Conservation (phyloP, 805 yeast species). For the Candida mattraensis region DNA sequence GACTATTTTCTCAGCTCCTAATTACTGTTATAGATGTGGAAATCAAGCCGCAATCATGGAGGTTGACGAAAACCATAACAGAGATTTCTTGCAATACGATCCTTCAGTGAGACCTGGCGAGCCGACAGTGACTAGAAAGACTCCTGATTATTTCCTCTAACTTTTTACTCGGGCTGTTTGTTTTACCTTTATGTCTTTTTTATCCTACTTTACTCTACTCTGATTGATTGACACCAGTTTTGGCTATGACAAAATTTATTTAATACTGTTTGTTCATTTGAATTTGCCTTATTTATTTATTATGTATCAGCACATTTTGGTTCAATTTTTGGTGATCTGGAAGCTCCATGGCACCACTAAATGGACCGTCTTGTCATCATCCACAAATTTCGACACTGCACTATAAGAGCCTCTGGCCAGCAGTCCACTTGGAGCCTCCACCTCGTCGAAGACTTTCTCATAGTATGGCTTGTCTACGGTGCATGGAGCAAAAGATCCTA, state of each 20-base stretch:
- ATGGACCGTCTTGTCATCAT: slow-evolving; percentile 79
- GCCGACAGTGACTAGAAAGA: slow-evolving; percentile 94
- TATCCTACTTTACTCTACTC: neutral
- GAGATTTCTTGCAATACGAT: slow-evolving; percentile 92
- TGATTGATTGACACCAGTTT: too few relatives aligned
- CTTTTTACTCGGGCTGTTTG: slow-evolving; percentile 6
- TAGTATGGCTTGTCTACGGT: slow-evolving; percentile 79
- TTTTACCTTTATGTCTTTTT: slow-evolving; percentile 4
- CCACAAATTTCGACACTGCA: slow-evolving; percentile 79
- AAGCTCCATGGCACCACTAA: slow-evolving; percentile 82
- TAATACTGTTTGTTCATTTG: slow-evolving; percentile 13
- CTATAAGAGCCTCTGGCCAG: slow-evolving; percentile 84
- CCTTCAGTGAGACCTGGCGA: slow-evolving; percentile 97
- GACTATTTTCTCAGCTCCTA: slow-evolving; percentile 93
- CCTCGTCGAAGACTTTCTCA: slow-evolving; percentile 64
- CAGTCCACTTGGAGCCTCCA: slow-evolving; percentile 90
- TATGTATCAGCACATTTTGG: too few relatives aligned
- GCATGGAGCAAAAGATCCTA: slow-evolving; percentile 90
- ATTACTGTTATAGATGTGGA: slow-evolving; percentile 96
- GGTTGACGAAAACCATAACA: slow-evolving; percentile 89
- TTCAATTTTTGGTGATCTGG: slow-evolving; percentile 59
- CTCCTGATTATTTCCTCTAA: slow-evolving; percentile 93
- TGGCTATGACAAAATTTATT: slow-evolving; percentile 8
- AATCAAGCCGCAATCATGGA: slow-evolving; percentile 98
- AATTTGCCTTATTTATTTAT: slow-evolving; percentile 11